These are phyloP conservation scores for Macroventuria anomochaeta DNA, from an alignment of 2,329 filamentous ascomycete species.

Conservation along the genomic window DNA sequence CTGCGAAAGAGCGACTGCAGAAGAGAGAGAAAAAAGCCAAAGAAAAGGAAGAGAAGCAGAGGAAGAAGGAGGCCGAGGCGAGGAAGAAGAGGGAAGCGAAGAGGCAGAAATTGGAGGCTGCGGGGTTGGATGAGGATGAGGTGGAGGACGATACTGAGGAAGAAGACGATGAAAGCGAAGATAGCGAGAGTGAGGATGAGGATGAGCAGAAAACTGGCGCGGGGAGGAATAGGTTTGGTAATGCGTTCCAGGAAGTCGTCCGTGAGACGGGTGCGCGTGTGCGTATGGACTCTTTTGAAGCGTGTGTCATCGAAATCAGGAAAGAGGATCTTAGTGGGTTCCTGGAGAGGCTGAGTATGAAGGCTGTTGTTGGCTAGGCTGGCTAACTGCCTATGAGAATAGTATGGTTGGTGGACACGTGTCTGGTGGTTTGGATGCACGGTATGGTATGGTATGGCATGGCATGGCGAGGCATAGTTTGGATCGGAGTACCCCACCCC, in stretches of 20 bases:
- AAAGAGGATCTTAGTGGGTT: slow-evolving; percentile 94
- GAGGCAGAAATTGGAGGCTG: slow-evolving; percentile 48
- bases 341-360: slow-evolving; percentile 88
- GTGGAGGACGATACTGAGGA: slow-evolving; percentile 56
- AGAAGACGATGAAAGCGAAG: slow-evolving; percentile 62
- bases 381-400: not conserved
- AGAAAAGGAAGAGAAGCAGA: slow-evolving; percentile 53
- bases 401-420: not conserved
- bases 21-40: slow-evolving; percentile 71
- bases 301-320: slow-evolving; percentile 96
- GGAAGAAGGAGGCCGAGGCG: slow-evolving; percentile 66
- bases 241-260: slow-evolving; percentile 94
- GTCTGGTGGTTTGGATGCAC: slow-evolving; percentile 4
- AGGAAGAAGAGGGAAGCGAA: slow-evolving; percentile 64
- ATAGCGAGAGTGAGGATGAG: slow-evolving; percentile 56
- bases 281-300: slow-evolving; percentile 94
- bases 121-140: slow-evolving; percentile 68
- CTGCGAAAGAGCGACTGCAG: slow-evolving; percentile 65
- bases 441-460: slow-evolving; percentile 12
- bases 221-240: slow-evolving; percentile 88
- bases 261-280: slow-evolving; percentile 88
- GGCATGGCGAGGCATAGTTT: slow-evolving; percentile 17
- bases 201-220: slow-evolving; percentile 72
- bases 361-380: slow-evolving; percentile 71
- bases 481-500: slow-evolving; percentile 4